phyloP scores from a whole-genome alignment of 1,284 basidiomycete species.

The Rhizopogon hawkerae region DNA sequence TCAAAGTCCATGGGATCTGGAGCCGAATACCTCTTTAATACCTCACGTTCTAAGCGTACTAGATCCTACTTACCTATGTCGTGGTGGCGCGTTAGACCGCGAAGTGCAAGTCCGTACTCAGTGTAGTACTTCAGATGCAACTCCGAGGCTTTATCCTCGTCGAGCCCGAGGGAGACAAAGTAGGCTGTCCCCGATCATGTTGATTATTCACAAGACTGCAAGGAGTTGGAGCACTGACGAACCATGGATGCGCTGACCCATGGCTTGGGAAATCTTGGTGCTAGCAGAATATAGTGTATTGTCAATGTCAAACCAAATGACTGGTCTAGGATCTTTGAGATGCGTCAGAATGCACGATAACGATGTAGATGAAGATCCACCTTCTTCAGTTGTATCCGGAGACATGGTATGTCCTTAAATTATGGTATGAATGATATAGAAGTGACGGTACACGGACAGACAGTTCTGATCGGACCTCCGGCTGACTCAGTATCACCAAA shows the following conservation, averaged over 20 bases:
- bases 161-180: constrained; percentile 63
- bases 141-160: constrained; percentile 59
- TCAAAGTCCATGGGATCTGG: constrained; percentile 84
- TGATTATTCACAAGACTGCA: background rate
- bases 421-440: constrained; percentile 19
- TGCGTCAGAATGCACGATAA: constrained; percentile 7
- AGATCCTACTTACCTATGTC: constrained; percentile 49
- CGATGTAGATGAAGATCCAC: constrained; percentile 9
- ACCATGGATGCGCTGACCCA: constrained; percentile 77
- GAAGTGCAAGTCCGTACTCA: constrained; percentile 77
- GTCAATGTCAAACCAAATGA: constrained; percentile 83
- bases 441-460: too few relatives aligned
- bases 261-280: constrained; percentile 68
- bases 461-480: too few relatives aligned
- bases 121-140: constrained; percentile 74
- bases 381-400: constrained; percentile 17
- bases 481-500: constrained; percentile 6
- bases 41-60: background rate
- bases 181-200: constrained; percentile 43
- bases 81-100: constrained; percentile 75
- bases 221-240: constrained; percentile 11
- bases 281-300: constrained; percentile 78
- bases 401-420: constrained; percentile 13
- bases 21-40: background rate
- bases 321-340: constrained; percentile 34